A percentile compares a stretch with the other conserved stretches of the same genome.
These are phyloP conservation scores for Asterionellopsis glacialis DNA, from an alignment of 108 stramenopile species.

Conservation along the genomic window DNA sequence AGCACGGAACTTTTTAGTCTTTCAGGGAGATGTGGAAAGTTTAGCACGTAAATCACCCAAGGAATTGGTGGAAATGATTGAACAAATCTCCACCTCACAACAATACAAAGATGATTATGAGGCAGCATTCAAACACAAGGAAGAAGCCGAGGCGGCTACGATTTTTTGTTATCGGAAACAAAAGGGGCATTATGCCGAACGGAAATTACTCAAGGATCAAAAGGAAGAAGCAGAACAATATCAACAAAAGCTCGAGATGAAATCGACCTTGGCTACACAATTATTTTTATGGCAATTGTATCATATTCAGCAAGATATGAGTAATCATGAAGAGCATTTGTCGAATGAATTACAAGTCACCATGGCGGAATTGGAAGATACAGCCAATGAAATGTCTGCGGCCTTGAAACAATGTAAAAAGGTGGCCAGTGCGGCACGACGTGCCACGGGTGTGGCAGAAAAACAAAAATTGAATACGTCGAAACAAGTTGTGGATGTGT, in stretches of 20 bases:
- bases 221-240: slow-evolving; percentile 91
- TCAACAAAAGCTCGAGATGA: slow-evolving; percentile 39
- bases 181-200: slow-evolving; percentile 85
- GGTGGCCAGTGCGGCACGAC: slow-evolving; percentile 53
- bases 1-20: slow-evolving; percentile 98
- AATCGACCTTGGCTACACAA: slow-evolving; percentile 69
- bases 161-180: slow-evolving; percentile 86
- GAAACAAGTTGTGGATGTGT: slow-evolving; percentile 42
- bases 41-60: slow-evolving; percentile 90
- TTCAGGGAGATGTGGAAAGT: slow-evolving; percentile 98
- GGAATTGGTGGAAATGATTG: slow-evolving; percentile 92
- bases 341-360: slow-evolving; percentile 52
- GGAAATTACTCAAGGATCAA: slow-evolving; percentile 91
- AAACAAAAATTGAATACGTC: slow-evolving; percentile 69
- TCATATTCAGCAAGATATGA: slow-evolving; percentile 82
- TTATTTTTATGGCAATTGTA: slow-evolving; percentile 92
- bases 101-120: slow-evolving; percentile 85
- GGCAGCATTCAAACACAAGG: slow-evolving; percentile 65
- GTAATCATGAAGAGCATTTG: slow-evolving; percentile 55
- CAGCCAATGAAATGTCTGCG: slow-evolving; percentile 53
- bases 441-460: too few species aligned
- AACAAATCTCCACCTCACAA: slow-evolving; percentile 84
- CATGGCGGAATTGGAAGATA: slow-evolving; percentile 39
- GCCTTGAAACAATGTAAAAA: slow-evolving; percentile 73
- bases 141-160: slow-evolving; percentile 82